Evolutionary conservation across 345 rosid genomes (phyloP), one percentile per base, ranked within the genome.

Genomic region (Populus alba): DNA sequence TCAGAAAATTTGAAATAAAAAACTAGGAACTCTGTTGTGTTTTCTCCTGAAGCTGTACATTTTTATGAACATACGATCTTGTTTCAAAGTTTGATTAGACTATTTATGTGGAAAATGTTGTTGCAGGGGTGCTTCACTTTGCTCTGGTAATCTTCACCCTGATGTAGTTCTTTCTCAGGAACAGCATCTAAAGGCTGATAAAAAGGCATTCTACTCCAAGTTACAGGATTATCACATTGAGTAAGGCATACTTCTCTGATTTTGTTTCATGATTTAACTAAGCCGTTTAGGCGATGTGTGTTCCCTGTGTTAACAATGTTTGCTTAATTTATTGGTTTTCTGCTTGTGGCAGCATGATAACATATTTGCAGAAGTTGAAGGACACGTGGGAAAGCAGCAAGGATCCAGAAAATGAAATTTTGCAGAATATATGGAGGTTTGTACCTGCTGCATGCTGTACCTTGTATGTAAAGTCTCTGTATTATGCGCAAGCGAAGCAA

Each of bases 101-200:
- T 72, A 75, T 83, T 76, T 81, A 68, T 87, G 59, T 87, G 57
- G 77, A 85, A 79, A 73, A 68, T 73, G 39, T 89, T 82, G 78
- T 83, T 88, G 86, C 94, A 96, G 99, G 99, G 90, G 94, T 71
- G 82, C 81, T 78, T 85, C 88, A 75, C 88, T 96, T 80, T 90
- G 91, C 81, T 91, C 91, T 70, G 89, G 97, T 49, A 79, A 84
- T 82, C 88, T 87, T 79, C 99, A 96, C 76, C 99, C 98, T 76
- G 99, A 96, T 90, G 86, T 83, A 57, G 80, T 94, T 69, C 81
- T 89, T 75, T 84, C 66, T 59, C 87, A 63, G 66, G 98, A 94
- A 79, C 82, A 75, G 70, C 29, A 75, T 73, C 78, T 90, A 72
- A 94, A 86, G 89, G 85, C 70, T 57, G 85, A 68, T 67, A 92